phyloP scores from a whole-genome alignment of 305 asterid genomes.

The Rubia peregrina region DNA sequence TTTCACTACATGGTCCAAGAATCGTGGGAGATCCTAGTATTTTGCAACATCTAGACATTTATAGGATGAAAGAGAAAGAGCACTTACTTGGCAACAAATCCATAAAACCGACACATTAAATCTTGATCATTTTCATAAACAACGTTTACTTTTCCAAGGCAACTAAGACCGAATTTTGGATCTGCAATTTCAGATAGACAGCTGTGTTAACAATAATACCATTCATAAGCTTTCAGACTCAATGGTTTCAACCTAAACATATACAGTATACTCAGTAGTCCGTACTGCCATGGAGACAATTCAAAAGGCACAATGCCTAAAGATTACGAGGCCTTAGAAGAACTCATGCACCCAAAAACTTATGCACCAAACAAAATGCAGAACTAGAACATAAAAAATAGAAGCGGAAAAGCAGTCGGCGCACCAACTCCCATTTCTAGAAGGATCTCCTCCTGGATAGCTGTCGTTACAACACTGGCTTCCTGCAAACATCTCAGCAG shows the following conservation, averaged over 20 bases:
- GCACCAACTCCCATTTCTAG: conserved; percentile 81
- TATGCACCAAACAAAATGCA: background rate
- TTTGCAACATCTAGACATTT: background rate
- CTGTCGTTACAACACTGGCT: conserved; percentile 74
- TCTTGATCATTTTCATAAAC: conserved; percentile 68
- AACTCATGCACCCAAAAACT: background rate
- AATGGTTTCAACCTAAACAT: background rate
- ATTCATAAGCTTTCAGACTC: background rate
- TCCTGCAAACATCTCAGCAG: conserved; percentile 36
- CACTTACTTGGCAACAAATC: conserved; percentile 72
- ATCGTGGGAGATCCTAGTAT: background rate
- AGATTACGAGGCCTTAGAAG: background rate
- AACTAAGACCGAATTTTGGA: conserved; percentile 71
- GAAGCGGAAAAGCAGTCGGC: conserved; percentile 21
- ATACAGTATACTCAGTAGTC: background rate
- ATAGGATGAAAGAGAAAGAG: background rate
- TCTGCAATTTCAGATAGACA: conserved; percentile 38
- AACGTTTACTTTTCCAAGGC: conserved; percentile 70
- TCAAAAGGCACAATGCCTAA: background rate
- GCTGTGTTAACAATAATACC: background rate
- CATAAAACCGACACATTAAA: conserved; percentile 69
- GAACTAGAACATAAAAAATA: background rate
- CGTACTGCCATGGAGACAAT: too few relatives aligned
- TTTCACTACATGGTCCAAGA: background rate
- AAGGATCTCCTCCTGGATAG: conserved; percentile 78